Percentiles rank a stretch among this genome's conserved stretches.
Conservation (phyloP, 73 alveolate genomes). For the Tetrahymena thermophila region DNA sequence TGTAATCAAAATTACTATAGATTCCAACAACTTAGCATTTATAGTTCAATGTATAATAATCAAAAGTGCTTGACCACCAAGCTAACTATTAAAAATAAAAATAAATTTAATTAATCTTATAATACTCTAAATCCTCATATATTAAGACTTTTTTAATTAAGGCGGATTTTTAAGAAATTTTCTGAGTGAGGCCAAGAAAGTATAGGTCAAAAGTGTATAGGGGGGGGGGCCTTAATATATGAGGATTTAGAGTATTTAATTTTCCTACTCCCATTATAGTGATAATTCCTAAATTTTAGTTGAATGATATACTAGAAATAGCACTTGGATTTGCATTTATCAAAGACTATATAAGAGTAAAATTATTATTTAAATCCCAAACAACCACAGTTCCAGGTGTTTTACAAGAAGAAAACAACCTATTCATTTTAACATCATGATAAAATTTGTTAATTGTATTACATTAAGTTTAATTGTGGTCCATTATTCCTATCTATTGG, state of each 20-base stretch:
- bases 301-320: background rate
- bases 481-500: background rate
- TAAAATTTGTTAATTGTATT: background rate
- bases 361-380: background rate
- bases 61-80: background rate
- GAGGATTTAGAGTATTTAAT: too few relatives aligned
- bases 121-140: too few relatives aligned
- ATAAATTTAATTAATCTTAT: too few relatives aligned
- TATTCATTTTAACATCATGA: background rate
- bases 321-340: background rate
- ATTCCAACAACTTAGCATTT: background rate
- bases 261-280: too few relatives aligned
- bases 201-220: too few relatives aligned
- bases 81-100: background rate
- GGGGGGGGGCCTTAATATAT: too few relatives aligned
- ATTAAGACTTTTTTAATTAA: too few relatives aligned
- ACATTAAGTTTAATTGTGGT: background rate
- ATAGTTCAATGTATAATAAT: background rate
- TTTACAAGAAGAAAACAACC: background rate
- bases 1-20: background rate
- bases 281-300: background rate
- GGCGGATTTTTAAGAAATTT: too few relatives aligned
- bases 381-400: background rate
- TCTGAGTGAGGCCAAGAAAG: too few relatives aligned
- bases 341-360: background rate